phyloP scores from a whole-genome alignment of 768 basidiomycete species.

The Trametes villosa region DNA sequence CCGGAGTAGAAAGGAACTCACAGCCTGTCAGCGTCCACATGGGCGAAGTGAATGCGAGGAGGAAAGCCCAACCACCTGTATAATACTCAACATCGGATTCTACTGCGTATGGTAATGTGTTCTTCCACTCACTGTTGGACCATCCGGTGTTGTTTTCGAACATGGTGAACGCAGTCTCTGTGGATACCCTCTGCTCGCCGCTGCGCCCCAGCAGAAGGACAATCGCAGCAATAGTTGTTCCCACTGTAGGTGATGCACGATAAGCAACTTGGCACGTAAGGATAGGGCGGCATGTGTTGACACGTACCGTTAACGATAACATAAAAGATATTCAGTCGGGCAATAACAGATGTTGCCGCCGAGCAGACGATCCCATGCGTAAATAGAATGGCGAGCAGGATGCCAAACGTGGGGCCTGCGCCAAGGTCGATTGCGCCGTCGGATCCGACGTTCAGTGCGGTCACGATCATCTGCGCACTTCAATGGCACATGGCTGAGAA shows the following conservation, averaged over 20 bases:
- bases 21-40: conserved; percentile 85
- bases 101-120: not conserved
- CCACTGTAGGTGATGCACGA: conserved; percentile 40
- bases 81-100: not conserved
- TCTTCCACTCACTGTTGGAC: conserved; percentile 60
- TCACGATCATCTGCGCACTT: conserved; percentile 78
- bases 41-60: conserved; percentile 71
- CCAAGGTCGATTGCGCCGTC: conserved; percentile 56
- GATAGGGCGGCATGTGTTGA: too few relatives aligned
- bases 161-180: conserved; percentile 66
- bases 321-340: conserved; percentile 72
- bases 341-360: conserved; percentile 65
- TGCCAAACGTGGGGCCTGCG: conserved; percentile 67
- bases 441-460: conserved; percentile 65
- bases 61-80: conserved; percentile 72
- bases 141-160: conserved; percentile 77
- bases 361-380: conserved; percentile 75
- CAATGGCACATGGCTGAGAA: not conserved
- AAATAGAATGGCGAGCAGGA: conserved; percentile 64
- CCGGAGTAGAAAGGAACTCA: conserved; percentile 37
- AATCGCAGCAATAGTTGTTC: conserved; percentile 67
- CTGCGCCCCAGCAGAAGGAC: conserved; percentile 61
- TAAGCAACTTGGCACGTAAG: not conserved
- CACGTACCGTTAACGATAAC: conserved; percentile 65
- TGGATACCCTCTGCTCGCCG: conserved; percentile 59